Evolutionary conservation across 1,284 basidiomycete genomes (phyloP), one percentile per base, ranked within the genome.

Genomic region (Ustilago sp.): DNA sequence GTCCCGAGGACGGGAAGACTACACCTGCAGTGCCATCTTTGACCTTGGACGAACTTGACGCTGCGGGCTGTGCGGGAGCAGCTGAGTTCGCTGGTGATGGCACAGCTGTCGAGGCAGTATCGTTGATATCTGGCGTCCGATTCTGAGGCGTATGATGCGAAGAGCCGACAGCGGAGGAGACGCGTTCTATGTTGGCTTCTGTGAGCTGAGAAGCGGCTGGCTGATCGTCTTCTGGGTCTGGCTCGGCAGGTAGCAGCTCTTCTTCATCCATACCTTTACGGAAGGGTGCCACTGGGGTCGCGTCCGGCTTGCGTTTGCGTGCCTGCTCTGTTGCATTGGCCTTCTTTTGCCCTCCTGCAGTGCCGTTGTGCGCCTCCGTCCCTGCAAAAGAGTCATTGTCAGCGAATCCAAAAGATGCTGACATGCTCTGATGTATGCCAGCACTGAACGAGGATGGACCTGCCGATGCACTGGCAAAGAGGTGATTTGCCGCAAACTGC

Each of bases 401-500:
- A 5, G 58, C 50, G 8, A 73, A 56, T 3, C 67, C 65, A n/a
- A 70, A 59, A 0, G 60, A 28, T 3, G 57, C 50, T 15, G 70
- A 68, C 36, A 58, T 47, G 53, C 61, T 73, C 36, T 54, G 35
- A 28, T n/a, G 48, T 8, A 61, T 56, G 38, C 69, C 64, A 9
- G 58, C 36, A 8, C 70, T 61, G 45, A 77, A 68, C 2, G 67
- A 53, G 1, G 63, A 63, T 0, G 64, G 75, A n/a, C 56, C 64
- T 8, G 75, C 65, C 23, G 59, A 68, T 11, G 76, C 76, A 48
- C 76, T 78, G 15, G 78, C 73, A 41, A 81, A 81, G 31, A 81
- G 80, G 43, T 80, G 71, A 51, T 81, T 84, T 39, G 82, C 82
- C 8, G 81, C 82, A 41, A 84, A 84, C 41, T 82, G 73, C 6